A percentile compares a stretch with the other conserved stretches of the same genome.
These are phyloP conservation scores for Trichoderma harzianum DNA, from an alignment of 2,329 filamentous ascomycete genomes.

Conservation along the genomic window DNA sequence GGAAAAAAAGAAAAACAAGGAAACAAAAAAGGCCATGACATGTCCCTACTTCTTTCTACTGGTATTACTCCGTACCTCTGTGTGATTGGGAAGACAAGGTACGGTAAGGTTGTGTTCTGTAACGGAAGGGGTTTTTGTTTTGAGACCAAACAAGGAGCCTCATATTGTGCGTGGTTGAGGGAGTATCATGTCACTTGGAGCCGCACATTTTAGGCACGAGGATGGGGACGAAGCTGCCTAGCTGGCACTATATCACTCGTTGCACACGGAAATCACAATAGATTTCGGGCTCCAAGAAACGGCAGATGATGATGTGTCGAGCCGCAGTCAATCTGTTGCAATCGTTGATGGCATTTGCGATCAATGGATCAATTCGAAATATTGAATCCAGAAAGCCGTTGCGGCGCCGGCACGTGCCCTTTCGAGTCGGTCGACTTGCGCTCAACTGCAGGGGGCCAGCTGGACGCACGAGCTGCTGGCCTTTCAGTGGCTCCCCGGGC, in stretches of 20 bases:
- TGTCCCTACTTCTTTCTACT: background rate
- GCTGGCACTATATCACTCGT: background rate
- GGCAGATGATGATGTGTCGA: background rate
- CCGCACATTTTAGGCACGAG: background rate
- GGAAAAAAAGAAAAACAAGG: background rate
- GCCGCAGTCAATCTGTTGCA: background rate
- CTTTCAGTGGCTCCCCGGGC: background rate
- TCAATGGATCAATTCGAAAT: background rate
- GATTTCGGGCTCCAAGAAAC: background rate
- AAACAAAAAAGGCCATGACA: background rate
- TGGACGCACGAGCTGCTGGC: background rate
- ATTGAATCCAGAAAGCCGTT: background rate
- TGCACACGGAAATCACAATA: background rate
- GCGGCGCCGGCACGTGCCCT: constrained; percentile 12
- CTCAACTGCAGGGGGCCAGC: constrained; percentile 1
- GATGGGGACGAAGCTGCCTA: background rate
- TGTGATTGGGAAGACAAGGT: background rate
- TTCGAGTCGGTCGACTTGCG: background rate
- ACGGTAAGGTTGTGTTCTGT: background rate
- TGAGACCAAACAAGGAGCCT: background rate
- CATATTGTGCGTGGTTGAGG: background rate
- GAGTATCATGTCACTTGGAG: background rate
- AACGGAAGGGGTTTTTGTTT: background rate
- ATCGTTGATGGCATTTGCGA: background rate
- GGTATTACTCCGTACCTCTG: too few species aligned